A percentile compares a stretch with the other conserved stretches of the same genome.
Conservation (phyloP, 768 basidiomycete genomes). For the Cantharellus anzutake region DNA sequence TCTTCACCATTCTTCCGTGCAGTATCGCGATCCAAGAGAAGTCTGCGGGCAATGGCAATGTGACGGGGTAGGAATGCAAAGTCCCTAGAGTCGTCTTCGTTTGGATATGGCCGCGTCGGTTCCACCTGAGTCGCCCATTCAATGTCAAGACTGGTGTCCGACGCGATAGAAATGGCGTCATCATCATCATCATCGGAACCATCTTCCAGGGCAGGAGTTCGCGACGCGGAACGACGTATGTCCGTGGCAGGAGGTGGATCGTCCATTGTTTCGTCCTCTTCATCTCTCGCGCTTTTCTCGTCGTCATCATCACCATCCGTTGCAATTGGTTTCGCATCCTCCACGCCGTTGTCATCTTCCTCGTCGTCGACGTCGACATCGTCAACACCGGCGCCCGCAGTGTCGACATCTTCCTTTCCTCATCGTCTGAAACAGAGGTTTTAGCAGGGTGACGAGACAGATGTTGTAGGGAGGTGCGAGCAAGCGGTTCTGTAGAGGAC, state of each 20-base stretch:
- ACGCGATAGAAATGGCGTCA: slow-evolving; percentile 1
- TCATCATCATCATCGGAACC: slow-evolving; percentile 18
- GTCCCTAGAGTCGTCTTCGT: neutral
- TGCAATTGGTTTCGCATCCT: slow-evolving; percentile 4
- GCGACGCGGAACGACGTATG: slow-evolving; percentile 9
- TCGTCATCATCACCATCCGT: slow-evolving; percentile 13
- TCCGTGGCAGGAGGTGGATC: neutral
- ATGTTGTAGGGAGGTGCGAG: neutral
- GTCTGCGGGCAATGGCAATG: neutral
- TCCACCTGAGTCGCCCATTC: neutral
- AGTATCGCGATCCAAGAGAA: neutral
- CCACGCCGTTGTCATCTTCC: slow-evolving; percentile 15
- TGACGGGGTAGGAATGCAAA: neutral
- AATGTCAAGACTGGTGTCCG: neutral
- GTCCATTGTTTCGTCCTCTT: slow-evolving; percentile 10
- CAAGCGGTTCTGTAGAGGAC: neutral
- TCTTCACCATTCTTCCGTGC: slow-evolving; percentile 2
- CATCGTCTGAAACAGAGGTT: neutral
- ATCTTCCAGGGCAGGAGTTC: slow-evolving; percentile 18
- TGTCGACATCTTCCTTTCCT: slow-evolving; percentile 12
- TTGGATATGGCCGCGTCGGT: neutral
- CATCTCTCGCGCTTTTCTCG: slow-evolving; percentile 17
- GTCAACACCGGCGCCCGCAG: slow-evolving; percentile 14
- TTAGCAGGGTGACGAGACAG: neutral
- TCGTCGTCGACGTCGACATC: slow-evolving; percentile 12